phyloP scores from a whole-genome alignment of 495 filamentous ascomycete genomes.

The Xylaria curta region DNA sequence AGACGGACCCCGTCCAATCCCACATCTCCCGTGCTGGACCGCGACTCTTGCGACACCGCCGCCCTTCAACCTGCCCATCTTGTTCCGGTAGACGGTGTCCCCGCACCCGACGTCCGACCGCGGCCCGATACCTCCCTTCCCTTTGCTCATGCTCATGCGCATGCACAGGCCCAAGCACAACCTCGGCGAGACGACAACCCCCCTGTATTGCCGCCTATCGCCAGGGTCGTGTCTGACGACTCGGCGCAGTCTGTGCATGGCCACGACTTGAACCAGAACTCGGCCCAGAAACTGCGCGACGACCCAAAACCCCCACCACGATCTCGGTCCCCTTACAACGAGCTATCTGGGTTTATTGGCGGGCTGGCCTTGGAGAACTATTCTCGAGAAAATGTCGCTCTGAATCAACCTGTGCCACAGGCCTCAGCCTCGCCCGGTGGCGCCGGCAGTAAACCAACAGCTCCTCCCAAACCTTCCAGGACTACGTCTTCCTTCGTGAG shows the following conservation, averaged over 20 bases:
- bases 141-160: constrained; percentile 32
- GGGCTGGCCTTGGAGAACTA: constrained; percentile 50
- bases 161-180: constrained; percentile 23
- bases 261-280: constrained; percentile 16
- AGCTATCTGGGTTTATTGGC: constrained; percentile 47
- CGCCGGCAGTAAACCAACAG: constrained; percentile 31
- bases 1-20: constrained; percentile 60
- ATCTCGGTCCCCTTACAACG: constrained; percentile 37
- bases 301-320: constrained; percentile 38
- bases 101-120: constrained; percentile 48
- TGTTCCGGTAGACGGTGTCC: constrained; percentile 45
- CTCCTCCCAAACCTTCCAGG: constrained; percentile 38
- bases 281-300: constrained; percentile 35
- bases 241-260: constrained; percentile 33
- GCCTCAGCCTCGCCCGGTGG: constrained; percentile 25
- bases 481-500: constrained; percentile 46
- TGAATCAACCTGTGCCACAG: constrained; percentile 33
- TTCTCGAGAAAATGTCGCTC: constrained; percentile 36
- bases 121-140: constrained; percentile 45
- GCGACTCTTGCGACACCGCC: constrained; percentile 44
- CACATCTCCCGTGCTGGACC: constrained; percentile 55
- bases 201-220: constrained; percentile 54
- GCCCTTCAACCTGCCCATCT: constrained; percentile 46
- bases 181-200: constrained; percentile 34
- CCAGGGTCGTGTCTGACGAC: constrained; percentile 51